Evolutionary conservation across 169 alveolate species (phyloP).

Genomic region (Ichthyophthirius multifiliis): DNA sequence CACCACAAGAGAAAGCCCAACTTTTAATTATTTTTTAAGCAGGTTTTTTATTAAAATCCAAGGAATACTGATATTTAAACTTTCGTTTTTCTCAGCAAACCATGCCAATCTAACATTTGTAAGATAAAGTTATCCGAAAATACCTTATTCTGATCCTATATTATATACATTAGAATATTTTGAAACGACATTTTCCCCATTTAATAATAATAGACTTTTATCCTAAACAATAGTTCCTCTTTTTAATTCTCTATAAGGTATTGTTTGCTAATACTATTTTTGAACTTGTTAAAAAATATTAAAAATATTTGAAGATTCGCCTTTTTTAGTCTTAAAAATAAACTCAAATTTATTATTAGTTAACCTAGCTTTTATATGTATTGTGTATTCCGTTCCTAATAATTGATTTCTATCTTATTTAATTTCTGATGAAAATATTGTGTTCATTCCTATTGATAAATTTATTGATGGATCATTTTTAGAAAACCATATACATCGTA

Average conservation of each 20-base stretch:
- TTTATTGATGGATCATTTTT: neutral
- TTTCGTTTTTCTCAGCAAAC: neutral
- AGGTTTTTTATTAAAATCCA: neutral
- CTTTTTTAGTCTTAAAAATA: conserved; percentile 5
- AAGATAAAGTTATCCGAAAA: neutral
- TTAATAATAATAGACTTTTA: neutral
- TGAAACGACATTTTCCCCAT: neutral
- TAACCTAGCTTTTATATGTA: neutral
- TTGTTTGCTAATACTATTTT: neutral
- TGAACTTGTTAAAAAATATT: neutral
- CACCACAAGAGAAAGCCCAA: neutral
- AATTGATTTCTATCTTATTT: neutral
- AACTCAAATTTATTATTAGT: neutral
- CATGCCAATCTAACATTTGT: neutral
- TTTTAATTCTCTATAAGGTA: neutral
- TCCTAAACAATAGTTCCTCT: neutral
- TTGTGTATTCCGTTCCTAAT: neutral
- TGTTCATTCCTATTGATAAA: neutral
- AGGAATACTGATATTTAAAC: conserved; percentile 14
- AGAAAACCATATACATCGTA: conserved; percentile 7
- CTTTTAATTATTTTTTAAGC: neutral
- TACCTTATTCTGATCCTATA: neutral
- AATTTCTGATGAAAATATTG: neutral
- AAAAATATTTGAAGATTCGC: conserved; percentile 7
- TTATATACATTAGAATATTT: neutral